phyloP scores from a whole-genome alignment of 176 grass and related monocot genomes.

The Rhipidocladum racemiflorum region DNA sequence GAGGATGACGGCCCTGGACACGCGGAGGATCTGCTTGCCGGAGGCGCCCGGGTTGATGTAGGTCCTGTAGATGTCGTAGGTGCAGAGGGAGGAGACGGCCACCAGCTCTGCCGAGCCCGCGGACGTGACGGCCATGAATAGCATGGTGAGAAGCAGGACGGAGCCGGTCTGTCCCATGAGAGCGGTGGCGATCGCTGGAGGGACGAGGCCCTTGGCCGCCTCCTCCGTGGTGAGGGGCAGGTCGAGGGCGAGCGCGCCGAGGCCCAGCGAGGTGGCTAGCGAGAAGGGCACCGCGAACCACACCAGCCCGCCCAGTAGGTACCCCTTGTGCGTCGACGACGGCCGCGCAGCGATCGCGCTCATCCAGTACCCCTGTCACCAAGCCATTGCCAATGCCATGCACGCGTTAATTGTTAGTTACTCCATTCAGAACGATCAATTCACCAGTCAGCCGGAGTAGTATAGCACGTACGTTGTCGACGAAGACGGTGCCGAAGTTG shows the following conservation, averaged over 20 bases:
- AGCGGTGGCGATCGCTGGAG: slow-evolving; percentile 63
- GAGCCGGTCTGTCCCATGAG: slow-evolving; percentile 69
- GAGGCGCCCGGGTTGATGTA: slow-evolving; percentile 64
- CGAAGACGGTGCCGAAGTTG: slow-evolving; percentile 83
- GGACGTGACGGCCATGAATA: slow-evolving; percentile 85
- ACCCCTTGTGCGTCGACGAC: slow-evolving; percentile 75
- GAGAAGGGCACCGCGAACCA: slow-evolving; percentile 84
- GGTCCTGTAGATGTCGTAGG: slow-evolving; percentile 74
- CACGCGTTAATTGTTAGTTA: background rate
- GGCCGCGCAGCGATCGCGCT: slow-evolving; percentile 73
- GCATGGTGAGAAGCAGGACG: slow-evolving; percentile 78
- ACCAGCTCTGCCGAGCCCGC: slow-evolving; percentile 64
- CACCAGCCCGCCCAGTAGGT: slow-evolving; percentile 62
- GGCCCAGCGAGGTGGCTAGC: slow-evolving; percentile 66
- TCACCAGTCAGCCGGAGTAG: no score
- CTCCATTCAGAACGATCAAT: background rate
- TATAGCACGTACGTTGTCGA: slow-evolving; percentile 52
- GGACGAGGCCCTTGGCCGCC: slow-evolving; percentile 71
- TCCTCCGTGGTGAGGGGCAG: slow-evolving; percentile 57
- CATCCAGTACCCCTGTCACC: slow-evolving; percentile 66
- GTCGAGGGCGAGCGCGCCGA: slow-evolving; percentile 68
- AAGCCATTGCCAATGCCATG: background rate
- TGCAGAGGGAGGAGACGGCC: slow-evolving; percentile 74
- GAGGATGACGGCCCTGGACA: slow-evolving; percentile 50
- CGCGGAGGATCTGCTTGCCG: slow-evolving; percentile 74